A percentile compares a stretch with the other conserved stretches of the same genome.
phyloP scores from a whole-genome alignment of 495 filamentous ascomycete species.

The Neurospora sp. region DNA sequence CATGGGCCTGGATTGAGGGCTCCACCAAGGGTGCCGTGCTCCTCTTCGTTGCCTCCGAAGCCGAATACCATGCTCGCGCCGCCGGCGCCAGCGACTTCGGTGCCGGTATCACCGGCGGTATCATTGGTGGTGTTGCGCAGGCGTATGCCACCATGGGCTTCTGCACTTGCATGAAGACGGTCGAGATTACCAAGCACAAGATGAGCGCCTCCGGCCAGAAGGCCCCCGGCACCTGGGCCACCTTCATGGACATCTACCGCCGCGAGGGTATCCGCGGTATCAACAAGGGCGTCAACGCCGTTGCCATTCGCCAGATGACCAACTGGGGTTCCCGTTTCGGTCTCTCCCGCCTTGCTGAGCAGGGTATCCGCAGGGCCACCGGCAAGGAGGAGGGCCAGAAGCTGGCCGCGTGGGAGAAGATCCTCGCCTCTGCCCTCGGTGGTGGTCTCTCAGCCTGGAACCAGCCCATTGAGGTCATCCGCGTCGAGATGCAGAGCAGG shows the following conservation, averaged over 20 bases:
- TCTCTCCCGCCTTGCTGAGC: constrained; percentile 80
- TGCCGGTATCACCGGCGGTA: constrained; percentile 82
- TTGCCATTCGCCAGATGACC: constrained; percentile 96
- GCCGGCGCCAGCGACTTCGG: constrained; percentile 79
- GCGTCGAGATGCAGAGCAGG: constrained; percentile 99
- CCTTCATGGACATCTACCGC: constrained; percentile 95
- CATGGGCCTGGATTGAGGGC: constrained; percentile 99
- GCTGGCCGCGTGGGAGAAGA: constrained; percentile 75
- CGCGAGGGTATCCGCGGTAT: constrained; percentile 91
- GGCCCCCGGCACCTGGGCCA: constrained; percentile 77
- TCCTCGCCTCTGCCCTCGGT: constrained; percentile 75
- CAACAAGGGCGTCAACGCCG: constrained; percentile 96
- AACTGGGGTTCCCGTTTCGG: constrained; percentile 98
- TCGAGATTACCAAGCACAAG: constrained; percentile 98
- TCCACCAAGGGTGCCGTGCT: constrained; percentile 98
- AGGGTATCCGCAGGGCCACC: constrained; percentile 69
- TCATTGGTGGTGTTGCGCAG: constrained; percentile 90
- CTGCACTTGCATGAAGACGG: constrained; percentile 99
- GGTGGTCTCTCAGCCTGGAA: constrained; percentile 97
- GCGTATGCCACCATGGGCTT: constrained; percentile 99
- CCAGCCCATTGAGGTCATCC: constrained; percentile 98
- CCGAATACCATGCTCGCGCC: constrained; percentile 79
- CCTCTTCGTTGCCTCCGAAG: constrained; percentile 97
- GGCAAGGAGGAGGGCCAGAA: constrained; percentile 71
- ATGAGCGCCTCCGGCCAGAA: constrained; percentile 72